These are phyloP conservation scores for Sugiyamaella floridensis DNA, from an alignment of 805 yeast species.

Conservation along the genomic window DNA sequence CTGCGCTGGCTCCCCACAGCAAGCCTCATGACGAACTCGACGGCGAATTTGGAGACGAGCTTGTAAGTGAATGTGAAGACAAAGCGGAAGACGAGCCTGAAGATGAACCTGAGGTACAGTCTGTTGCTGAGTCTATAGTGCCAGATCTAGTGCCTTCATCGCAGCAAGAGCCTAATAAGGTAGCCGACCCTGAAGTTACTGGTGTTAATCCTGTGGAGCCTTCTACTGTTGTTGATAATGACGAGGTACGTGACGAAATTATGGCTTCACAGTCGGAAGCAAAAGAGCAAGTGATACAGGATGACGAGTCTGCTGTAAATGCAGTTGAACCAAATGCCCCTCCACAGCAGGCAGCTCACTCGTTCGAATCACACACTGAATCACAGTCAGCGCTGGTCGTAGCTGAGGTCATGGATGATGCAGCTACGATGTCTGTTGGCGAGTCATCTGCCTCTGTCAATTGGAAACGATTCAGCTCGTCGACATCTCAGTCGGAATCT, in stretches of 20 bases:
- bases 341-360: not conserved
- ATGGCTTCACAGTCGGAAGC: not conserved
- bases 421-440: not conserved
- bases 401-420: not conserved
- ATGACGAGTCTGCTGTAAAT: not conserved
- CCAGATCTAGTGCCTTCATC: not conserved
- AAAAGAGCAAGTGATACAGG: not conserved
- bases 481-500: slow-evolving; percentile 2
- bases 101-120: not conserved
- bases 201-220: too few relatives aligned
- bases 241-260: not conserved
- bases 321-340: not conserved
- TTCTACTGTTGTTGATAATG: not conserved
- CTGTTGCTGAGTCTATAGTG: not conserved
- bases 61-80: not conserved
- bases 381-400: not conserved
- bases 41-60: not conserved
- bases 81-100: not conserved
- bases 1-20: too few relatives aligned
- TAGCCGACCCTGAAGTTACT: too few relatives aligned
- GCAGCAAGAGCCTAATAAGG: too few relatives aligned
- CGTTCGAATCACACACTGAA: not conserved
- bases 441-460: slow-evolving; percentile 1
- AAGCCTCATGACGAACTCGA: not conserved
- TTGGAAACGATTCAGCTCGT: slow-evolving; percentile 8